These are phyloP conservation scores for Brassica rapa DNA, from an alignment of 345 rosid genomes.

Conservation along the genomic window DNA sequence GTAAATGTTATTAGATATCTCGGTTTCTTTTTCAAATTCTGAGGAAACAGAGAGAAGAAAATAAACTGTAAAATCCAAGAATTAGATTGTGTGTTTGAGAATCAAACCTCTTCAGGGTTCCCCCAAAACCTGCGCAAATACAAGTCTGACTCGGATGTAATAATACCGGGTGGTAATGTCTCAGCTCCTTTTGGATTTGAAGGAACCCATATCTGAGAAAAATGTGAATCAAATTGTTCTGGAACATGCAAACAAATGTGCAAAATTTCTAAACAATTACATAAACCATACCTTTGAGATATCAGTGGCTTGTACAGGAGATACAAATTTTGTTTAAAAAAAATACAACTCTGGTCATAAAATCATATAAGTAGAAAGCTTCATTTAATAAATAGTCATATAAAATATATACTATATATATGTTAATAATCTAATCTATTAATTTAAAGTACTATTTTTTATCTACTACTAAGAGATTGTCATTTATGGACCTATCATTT, in stretches of 20 bases:
- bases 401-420: no score
- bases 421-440: no score
- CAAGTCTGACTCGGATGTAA: constrained; percentile 74
- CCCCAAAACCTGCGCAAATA: constrained; percentile 87
- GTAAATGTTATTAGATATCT: constrained; percentile 12
- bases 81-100: not conserved
- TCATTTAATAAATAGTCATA: no score
- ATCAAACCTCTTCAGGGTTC: constrained; percentile 78
- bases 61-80: not conserved
- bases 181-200: constrained; percentile 93
- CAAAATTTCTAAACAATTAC: not conserved
- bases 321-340: no score
- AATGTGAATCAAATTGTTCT: constrained; percentile 8
- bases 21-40: constrained; percentile 78
- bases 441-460: no score
- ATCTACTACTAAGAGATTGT: no score
- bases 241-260: constrained; percentile 4
- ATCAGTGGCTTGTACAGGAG: constrained; percentile 30
- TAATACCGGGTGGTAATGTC: constrained; percentile 77
- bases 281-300: constrained; percentile 51
- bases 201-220: constrained; percentile 66
- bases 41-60: constrained; percentile 19
- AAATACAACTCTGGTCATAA: no score
- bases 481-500: no score
- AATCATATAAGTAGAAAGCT: no score